These are phyloP conservation scores for Zymoseptoria brevis DNA, from an alignment of 2,329 filamentous ascomycete species.

Conservation along the genomic window DNA sequence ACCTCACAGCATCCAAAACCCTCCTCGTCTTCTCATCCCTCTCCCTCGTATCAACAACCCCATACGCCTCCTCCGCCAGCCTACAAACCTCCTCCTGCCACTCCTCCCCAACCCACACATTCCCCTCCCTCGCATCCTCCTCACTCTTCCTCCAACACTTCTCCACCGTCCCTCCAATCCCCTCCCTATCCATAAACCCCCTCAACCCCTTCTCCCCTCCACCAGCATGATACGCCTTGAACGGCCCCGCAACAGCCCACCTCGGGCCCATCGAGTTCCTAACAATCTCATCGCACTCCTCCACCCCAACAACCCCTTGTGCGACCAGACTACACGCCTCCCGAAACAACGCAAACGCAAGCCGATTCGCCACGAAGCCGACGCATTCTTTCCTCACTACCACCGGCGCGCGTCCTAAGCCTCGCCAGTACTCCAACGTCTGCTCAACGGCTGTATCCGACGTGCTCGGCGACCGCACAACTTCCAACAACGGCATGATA, in stretches of 20 bases:
- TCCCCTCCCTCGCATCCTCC: conserved; percentile 17
- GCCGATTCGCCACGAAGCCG: conserved; percentile 52
- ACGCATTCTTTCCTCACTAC: conserved; percentile 44
- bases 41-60: conserved; percentile 33
- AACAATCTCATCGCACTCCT: conserved; percentile 48
- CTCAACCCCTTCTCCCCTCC: conserved; percentile 47
- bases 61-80: conserved; percentile 43
- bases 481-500: conserved; percentile 53
- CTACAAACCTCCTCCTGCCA: conserved; percentile 43
- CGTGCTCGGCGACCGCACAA: conserved; percentile 46
- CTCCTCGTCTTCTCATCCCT: conserved; percentile 37
- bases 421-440: conserved; percentile 42
- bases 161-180: conserved; percentile 49
- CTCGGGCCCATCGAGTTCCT: conserved; percentile 46
- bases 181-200: conserved; percentile 48
- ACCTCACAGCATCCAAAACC: conserved; percentile 32
- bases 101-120: conserved; percentile 34
- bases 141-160: conserved; percentile 47
- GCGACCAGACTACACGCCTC: conserved; percentile 50
- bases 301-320: conserved; percentile 44
- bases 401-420: conserved; percentile 39
- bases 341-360: conserved; percentile 49
- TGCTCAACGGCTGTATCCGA: conserved; percentile 30
- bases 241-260: conserved; percentile 50
- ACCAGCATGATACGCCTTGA: conserved; percentile 52